Evolutionary conservation across 352 stramenopile genomes (phyloP).

Genomic region (Phytophthora sp.): DNA sequence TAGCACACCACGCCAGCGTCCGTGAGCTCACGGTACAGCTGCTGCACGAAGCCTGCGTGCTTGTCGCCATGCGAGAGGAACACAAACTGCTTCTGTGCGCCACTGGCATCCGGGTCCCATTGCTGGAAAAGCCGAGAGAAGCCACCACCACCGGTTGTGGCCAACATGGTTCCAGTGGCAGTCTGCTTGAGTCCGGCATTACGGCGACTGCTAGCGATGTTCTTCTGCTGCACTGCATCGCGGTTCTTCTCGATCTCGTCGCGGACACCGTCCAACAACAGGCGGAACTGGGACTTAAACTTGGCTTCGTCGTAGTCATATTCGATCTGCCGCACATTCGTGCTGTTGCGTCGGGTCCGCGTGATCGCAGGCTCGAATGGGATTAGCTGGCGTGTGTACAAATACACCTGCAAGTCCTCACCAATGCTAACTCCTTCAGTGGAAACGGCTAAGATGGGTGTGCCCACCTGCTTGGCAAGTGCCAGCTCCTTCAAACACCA

Average conservation of each 20-base stretch:
- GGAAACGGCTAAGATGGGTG: slow-evolving; percentile 77
- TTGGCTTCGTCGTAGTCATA: slow-evolving; percentile 80
- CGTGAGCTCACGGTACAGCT: slow-evolving; percentile 67
- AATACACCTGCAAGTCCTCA: slow-evolving; percentile 82
- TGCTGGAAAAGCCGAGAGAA: slow-evolving; percentile 70
- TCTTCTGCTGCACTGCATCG: slow-evolving; percentile 48
- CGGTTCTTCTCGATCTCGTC: slow-evolving; percentile 86
- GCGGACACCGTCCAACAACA: slow-evolving; percentile 79
- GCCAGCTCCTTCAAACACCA: slow-evolving; percentile 89
- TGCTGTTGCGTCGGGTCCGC: slow-evolving; percentile 47
- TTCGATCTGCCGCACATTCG: slow-evolving; percentile 73
- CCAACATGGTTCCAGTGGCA: slow-evolving; percentile 29
- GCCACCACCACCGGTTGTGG: slow-evolving; percentile 14
- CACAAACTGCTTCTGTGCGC: slow-evolving; percentile 56
- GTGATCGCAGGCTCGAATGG: slow-evolving; percentile 79
- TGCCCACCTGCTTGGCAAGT: slow-evolving; percentile 81
- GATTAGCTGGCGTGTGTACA: slow-evolving; percentile 85
- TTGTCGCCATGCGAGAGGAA: slow-evolving; percentile 85
- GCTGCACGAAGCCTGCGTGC: slow-evolving; percentile 70
- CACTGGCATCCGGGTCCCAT: slow-evolving; percentile 52
- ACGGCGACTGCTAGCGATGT: slow-evolving; percentile 37
- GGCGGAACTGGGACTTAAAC: slow-evolving; percentile 76
- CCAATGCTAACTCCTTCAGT: slow-evolving; percentile 68
- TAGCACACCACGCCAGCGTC: slow-evolving; percentile 65
- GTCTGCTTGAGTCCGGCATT: slow-evolving; percentile 36